phyloP scores from a whole-genome alignment of 495 filamentous ascomycete genomes.

The Podospora pseudoanserina region DNA sequence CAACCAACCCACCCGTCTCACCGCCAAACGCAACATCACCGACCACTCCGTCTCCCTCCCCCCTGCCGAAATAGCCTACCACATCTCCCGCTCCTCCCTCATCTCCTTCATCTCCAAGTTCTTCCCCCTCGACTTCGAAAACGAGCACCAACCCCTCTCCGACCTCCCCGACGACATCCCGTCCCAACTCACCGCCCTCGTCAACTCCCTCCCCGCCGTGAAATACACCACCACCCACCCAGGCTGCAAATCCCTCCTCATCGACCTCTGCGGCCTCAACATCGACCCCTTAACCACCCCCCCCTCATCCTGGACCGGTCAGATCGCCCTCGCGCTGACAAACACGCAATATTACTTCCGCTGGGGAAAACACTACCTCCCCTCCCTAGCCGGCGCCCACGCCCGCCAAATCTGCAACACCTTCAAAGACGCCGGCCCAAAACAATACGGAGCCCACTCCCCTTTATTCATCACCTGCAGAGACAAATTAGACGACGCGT shows the following conservation, averaged over 20 bases:
- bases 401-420: slow-evolving; percentile 44
- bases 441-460: slow-evolving; percentile 37
- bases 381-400: slow-evolving; percentile 41
- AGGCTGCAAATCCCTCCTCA: slow-evolving; percentile 22
- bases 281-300: slow-evolving; percentile 7
- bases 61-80: slow-evolving; percentile 34
- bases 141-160: slow-evolving; percentile 29
- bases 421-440: slow-evolving; percentile 47
- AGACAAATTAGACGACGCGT: slow-evolving; percentile 36
- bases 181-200: slow-evolving; percentile 19
- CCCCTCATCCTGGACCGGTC: slow-evolving; percentile 27
- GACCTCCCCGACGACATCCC: slow-evolving; percentile 3
- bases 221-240: not conserved
- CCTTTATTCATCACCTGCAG: slow-evolving; percentile 37
- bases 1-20: not conserved
- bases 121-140: slow-evolving; percentile 24
- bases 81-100: slow-evolving; percentile 41
- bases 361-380: slow-evolving; percentile 48
- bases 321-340: slow-evolving; percentile 37
- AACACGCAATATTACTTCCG: slow-evolving; percentile 26
- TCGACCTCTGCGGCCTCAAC: slow-evolving; percentile 31
- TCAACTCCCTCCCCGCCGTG: slow-evolving; percentile 30
- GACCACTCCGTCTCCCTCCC: slow-evolving; percentile 17
- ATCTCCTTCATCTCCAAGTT: slow-evolving; percentile 38
- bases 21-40: slow-evolving; percentile 11